Percentiles rank a stretch among this genome's conserved stretches.
phyloP scores from a whole-genome alignment of 2,329 filamentous ascomycete genomes.

The Arthrocladium fulminans region DNA sequence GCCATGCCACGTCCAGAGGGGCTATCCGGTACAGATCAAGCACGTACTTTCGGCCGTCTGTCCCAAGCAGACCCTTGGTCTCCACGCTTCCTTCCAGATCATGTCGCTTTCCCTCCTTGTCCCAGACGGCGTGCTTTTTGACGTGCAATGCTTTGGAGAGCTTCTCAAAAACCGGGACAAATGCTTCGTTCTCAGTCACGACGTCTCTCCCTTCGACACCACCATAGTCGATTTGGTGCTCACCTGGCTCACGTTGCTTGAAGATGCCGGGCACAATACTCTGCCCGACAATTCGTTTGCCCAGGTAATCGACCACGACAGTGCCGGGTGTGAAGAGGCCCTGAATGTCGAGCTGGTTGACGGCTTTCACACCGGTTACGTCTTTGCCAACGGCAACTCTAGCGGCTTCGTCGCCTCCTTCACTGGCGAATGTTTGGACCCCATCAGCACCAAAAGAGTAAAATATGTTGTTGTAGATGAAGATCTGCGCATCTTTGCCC shows the following conservation, averaged over 20 bases:
- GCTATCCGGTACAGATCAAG: constrained; percentile 92
- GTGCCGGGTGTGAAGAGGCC: constrained; percentile 93
- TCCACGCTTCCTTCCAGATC: constrained; percentile 93
- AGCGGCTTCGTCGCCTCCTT: constrained; percentile 93
- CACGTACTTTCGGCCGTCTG: constrained; percentile 95
- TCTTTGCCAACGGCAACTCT: constrained; percentile 95
- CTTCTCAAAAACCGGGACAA: constrained; percentile 75
- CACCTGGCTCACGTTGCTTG: constrained; percentile 92
- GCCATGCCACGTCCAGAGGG: constrained; percentile 81
- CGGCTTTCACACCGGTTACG: constrained; percentile 82
- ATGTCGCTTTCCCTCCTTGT: constrained; percentile 84
- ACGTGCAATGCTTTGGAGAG: constrained; percentile 83
- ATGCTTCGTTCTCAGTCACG: constrained; percentile 81
- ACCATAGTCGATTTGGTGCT: constrained; percentile 98
- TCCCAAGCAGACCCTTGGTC: constrained; percentile 94
- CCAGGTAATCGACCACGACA: constrained; percentile 91
- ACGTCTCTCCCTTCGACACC: constrained; percentile 95
- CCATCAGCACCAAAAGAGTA: constrained; percentile 98
- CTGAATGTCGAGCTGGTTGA: constrained; percentile 94
- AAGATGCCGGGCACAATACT: constrained; percentile 98
- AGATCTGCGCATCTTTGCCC: constrained; percentile 86
- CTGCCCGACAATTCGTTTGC: constrained; percentile 93
- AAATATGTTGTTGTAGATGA: constrained; percentile 99
- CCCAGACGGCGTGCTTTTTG: constrained; percentile 95
- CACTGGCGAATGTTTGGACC: constrained; percentile 90